Evolutionary conservation across 495 filamentous ascomycete species (phyloP), one percentile per base, ranked within the genome.

Genomic region (Penicillium alfredii): DNA sequence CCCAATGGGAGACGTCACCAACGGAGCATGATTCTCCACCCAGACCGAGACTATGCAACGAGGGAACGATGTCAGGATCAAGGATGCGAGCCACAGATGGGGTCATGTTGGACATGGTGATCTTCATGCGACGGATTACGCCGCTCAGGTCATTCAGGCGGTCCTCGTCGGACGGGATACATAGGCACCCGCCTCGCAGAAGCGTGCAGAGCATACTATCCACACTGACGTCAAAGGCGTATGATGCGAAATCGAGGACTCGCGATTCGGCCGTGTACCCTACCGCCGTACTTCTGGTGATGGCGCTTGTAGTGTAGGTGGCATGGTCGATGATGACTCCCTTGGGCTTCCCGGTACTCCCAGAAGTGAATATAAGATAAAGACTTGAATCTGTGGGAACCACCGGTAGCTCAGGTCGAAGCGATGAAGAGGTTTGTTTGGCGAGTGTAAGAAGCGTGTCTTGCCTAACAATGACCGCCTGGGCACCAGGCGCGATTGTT

Each of bases 301-400:
- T 47, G 4, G 60, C 60, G 29, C 59, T 60, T 34, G 56, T 68
- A 0, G 61, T 73, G 23, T 63, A 63, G 3, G 65, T 66, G 33
- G 45, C 44, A 40, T 81, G 76, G 3, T 58, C 56, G 3, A 78
- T 59, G 5, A 67, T 62, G 17, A 78, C 69, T 15, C 73, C 76
- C 45, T 76, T 76, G 0, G 72, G 72, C n/a, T 58, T 70, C 4
- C 71, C 71, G 1, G 72, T 76, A n/a, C 62, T 69, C 5, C 73
- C 73, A 13, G 68, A 72, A 4, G 72, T 76, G 44, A 73, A 76
- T 13, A 76, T 66, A 10, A 66, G 45, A 40, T 63, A 72, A 50
- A 63, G 59, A 4, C 61, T 42, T 5, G 61, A 38, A 6, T 45
- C 50, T 9, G 56, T 22, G 1, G 63, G 55, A 6, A 66, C 60